Base-by-base conservation (phyloP, 352 stramenopile genomes). In the Peronospora destructor region DNA sequence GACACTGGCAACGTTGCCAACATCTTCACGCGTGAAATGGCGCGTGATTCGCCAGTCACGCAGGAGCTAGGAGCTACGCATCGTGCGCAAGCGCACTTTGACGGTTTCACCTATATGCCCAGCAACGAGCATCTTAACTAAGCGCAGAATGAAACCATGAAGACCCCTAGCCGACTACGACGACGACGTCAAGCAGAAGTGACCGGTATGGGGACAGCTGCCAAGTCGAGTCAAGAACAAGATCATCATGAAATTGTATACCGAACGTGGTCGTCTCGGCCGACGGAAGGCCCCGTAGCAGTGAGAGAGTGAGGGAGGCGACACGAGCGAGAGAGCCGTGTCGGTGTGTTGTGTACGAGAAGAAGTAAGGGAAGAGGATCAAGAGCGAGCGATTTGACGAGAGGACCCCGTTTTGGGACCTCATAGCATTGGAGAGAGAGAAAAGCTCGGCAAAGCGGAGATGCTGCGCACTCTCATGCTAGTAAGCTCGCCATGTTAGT, bases 21-120 rank as follows among this genome's bases (percentile, higher is more conserved):
- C 64, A 85, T 91, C 37, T 94, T 93, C 38, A 89, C 79, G 32
- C 74, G 78, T 32, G 83, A 93, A 53, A 77, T 87, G 56, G 75
- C 83, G 14, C 81, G 79, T 19, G 91, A 97, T 59, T 95, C 85
- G 23, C 85, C 88, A 7, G 84, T 95, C 29, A 91, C 78, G 17
- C 76, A 89, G 49, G 73, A 94, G 39, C 56, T 95, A 2, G 81
- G 81, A 35, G 83, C 80, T 7, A 92, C 84, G 37, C 81, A 92
- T 58, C 68, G 71, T 41, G 84, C 87, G 1, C 71, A 92, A 50
- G 75, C 84, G 9, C 80, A 96, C 61, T 97, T 97, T 56, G 84
- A 97, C 50, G 86, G 78, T 21, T 97, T 97, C 58, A 97, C 91
- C 13, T 97, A 95, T 71, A 91, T 91, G 72, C 83, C 83, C 2